A percentile compares a stretch with the other conserved stretches of the same genome.
phyloP scores from a whole-genome alignment of 2,329 filamentous ascomycete species.

The Aspergillus tubingensis region DNA sequence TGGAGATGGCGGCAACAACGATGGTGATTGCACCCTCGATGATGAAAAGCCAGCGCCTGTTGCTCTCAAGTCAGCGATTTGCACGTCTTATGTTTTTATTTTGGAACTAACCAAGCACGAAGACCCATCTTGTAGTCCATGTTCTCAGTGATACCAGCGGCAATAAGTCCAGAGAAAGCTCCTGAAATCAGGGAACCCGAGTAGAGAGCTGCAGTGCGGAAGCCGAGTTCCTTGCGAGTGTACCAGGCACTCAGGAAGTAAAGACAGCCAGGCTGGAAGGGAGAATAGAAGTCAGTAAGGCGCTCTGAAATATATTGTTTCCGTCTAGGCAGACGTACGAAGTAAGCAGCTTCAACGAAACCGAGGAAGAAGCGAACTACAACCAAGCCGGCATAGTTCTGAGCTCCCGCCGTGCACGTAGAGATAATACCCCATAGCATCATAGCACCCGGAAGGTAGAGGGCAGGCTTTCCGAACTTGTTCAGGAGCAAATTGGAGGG shows the following conservation, averaged over 20 bases:
- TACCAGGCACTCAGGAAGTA: slow-evolving; percentile 62
- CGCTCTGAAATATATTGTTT: neutral
- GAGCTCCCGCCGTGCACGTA: slow-evolving; percentile 43
- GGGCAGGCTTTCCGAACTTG: slow-evolving; percentile 52
- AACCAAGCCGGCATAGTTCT: slow-evolving; percentile 53
- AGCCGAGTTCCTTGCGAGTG: slow-evolving; percentile 62
- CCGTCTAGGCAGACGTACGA: slow-evolving; percentile 44
- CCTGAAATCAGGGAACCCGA: slow-evolving; percentile 69
- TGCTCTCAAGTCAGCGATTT: slow-evolving; percentile 5
- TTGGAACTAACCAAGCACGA: slow-evolving; percentile 56
- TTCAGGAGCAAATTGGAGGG: slow-evolving; percentile 54
- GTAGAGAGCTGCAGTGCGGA: slow-evolving; percentile 52
- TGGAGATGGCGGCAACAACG: slow-evolving; percentile 57
- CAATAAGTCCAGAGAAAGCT: slow-evolving; percentile 68
- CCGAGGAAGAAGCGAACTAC: slow-evolving; percentile 50
- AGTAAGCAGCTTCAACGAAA: slow-evolving; percentile 36
- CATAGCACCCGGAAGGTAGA: slow-evolving; percentile 58
- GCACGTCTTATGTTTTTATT: too few relatives aligned
- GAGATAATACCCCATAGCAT: slow-evolving; percentile 64
- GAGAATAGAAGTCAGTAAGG: slow-evolving; percentile 57
- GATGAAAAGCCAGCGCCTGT: slow-evolving; percentile 64
- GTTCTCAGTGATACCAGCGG: slow-evolving; percentile 66
- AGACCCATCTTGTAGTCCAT: slow-evolving; percentile 60
- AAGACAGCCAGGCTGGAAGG: slow-evolving; percentile 49
- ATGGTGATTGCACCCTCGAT: slow-evolving; percentile 69